Base-by-base conservation (phyloP, 108 stramenopile species). In the Cyclostephanos invisitatus region DNA sequence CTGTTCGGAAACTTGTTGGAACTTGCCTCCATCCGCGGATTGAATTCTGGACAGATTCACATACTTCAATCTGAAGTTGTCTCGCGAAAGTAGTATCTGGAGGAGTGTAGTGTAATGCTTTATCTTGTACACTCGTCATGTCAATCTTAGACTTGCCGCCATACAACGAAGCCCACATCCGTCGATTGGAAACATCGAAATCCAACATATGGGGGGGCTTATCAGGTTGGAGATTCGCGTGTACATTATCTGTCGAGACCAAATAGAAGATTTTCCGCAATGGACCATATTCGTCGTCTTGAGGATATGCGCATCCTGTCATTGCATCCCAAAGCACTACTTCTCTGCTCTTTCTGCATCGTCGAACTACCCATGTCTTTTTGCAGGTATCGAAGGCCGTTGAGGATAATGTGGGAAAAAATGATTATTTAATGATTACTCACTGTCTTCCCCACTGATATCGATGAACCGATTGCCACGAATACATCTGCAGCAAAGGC, bases 401-500 rank as follows among this genome's bases (percentile, higher is more conserved):
- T 5, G 29, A 36, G 62, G 14, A 29, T 29, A 46, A 57, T 21
- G 0, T 61, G 0, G 14, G 36, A 64, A 14, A 61, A 36, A 7
- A 0, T 1, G 21, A 8, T n/a, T 4, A 15, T 28, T 22, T 57
- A 14, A 28, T 17, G 20, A 7, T 2, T 49, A 63, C 77, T 78
- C 55, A 84, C 78, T 0, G 89, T 84, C 17, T 72, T 29, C 0
- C 91, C 92, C 49, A 90, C 88, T 32, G 87, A 86, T 47, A 90
- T 64, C 1, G 72, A 84, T 29, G 60, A 42, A 36, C 92, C 92
- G 20, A 86, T 37, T 20, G 84, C 82, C 28, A 91, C 68, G 60
- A 82, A 89, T n/a, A 73, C 36, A 38, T 80, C 68, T 15, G 81
- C 80, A 9, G 42, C 73, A 28, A 35, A 68, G 11, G 56, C 58